phyloP scores from a whole-genome alignment of 192 early-diverging fungal species.

The Backusella luteola region DNA sequence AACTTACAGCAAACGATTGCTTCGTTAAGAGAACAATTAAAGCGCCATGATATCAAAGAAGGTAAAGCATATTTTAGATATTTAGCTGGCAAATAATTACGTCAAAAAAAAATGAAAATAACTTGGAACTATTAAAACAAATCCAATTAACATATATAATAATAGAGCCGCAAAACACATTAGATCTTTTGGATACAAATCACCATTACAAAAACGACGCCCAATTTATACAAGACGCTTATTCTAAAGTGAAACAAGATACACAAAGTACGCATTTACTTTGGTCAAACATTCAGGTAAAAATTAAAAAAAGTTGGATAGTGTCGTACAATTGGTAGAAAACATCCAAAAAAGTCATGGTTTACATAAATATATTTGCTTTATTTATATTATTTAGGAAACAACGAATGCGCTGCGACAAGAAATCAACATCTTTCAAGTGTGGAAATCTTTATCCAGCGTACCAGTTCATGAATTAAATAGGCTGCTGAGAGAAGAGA shows the following conservation, averaged over 20 bases:
- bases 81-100: background rate
- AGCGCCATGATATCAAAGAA: constrained; percentile 3
- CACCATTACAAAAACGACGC: constrained; percentile 10
- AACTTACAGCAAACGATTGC: background rate
- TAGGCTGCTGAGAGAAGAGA: background rate
- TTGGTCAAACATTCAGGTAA: constrained; percentile 12
- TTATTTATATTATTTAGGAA: background rate
- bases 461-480: background rate
- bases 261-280: background rate
- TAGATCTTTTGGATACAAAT: background rate
- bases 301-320: background rate
- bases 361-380: background rate
- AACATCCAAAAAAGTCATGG: background rate
- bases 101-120: background rate
- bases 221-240: constrained; percentile 8
- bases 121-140: no score
- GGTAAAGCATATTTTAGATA: background rate
- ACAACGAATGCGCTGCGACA: background rate
- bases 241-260: constrained; percentile 7
- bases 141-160: background rate
- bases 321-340: constrained; percentile 3
- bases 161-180: background rate
- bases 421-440: constrained; percentile 13
- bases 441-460: background rate
- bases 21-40: constrained; percentile 7